Evolutionary conservation across 306 rosid species (phyloP), one percentile per base, ranked within the genome.

Genomic region (Trifolium dubium): DNA sequence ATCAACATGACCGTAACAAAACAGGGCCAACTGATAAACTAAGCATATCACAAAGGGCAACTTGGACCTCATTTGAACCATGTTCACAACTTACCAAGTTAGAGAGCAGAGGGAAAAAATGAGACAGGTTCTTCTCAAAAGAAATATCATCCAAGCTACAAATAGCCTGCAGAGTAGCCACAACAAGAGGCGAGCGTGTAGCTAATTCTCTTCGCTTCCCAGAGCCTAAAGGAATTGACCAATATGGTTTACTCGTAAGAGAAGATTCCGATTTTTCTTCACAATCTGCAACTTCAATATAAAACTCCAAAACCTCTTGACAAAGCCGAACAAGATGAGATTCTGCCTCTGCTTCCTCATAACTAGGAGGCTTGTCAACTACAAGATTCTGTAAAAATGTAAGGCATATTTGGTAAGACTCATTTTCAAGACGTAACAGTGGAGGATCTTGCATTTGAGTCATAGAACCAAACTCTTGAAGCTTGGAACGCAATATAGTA

Each of bases 361-460:
- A 88, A 77, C 67, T 69, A 56, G 69, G 80, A 79, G 97, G 98
- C 59, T 85, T 76, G 80, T 95, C 99, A 79, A 82, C 63, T 29
- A 84, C 56, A 67, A 95, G 98, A 84, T 92, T 92, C 80, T 90
- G 97, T 81, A 95, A 76, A 65, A 88, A 86, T 49, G 99, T 86
- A 69, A 95, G 97, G 88, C 98, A 92, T 59, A 79, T 83, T 84
- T 95, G 98, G 85, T 88, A 95, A 1, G 99, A 85, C 66, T 92
- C 99, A 4, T 88, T 95, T 82, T 95, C 99, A 18, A 95, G 94
- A 18, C 99, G 99, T 71, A 95, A 80, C 61, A 95, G 77, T 9
- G 99, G 99, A 41, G 99, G 99, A 71, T 95, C 99, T 84, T 92
- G 99, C 98, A 95, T 95, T 85, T 95, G 98, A 51, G 97, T 89